Base-by-base conservation (phyloP, 1,139 yeast genomes). In the Blastobotrys apis region DNA sequence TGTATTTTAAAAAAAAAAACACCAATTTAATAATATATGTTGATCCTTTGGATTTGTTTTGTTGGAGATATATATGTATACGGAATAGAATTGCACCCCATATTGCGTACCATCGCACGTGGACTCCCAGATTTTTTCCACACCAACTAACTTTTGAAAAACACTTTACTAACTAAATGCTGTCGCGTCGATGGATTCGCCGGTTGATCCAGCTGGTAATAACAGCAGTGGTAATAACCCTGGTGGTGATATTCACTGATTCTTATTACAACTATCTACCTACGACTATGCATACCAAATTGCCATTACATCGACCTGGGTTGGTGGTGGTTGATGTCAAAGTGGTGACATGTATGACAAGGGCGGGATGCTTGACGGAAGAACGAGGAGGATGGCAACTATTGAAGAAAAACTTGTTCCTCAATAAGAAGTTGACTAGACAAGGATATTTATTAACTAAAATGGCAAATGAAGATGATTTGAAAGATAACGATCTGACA, bases 1-100 rank as follows among this genome's bases (percentile, higher is more conserved):
- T 63, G 96, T 85, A 16, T 88, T 90, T 62, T 90, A 72, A 63
- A n/a, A n/a, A n/a, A n/a, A n/a, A n/a, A n/a, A n/a, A n/a, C n/a
- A n/a, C n/a, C n/a, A n/a, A n/a, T n/a, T n/a, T n/a, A n/a, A n/a
- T n/a, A n/a, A n/a, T n/a, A n/a, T n/a, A n/a, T n/a, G n/a, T n/a
- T n/a, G n/a, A n/a, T n/a, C n/a, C n/a, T n/a, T n/a, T n/a, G n/a
- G n/a, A n/a, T n/a, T n/a, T n/a, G n/a, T n/a, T n/a, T n/a, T n/a
- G n/a, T n/a, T n/a, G n/a, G n/a, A n/a, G n/a, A n/a, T n/a, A n/a
- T n/a, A n/a, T n/a, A n/a, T n/a, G n/a, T n/a, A n/a, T n/a, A n/a
- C n/a, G n/a, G n/a, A n/a, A n/a, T n/a, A n/a, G n/a, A n/a, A n/a
- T n/a, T n/a, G n/a, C n/a, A n/a, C n/a, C n/a, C n/a, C n/a, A n/a